Evolutionary conservation across 306 rosid genomes (phyloP), one percentile per base, ranked within the genome.

Genomic region (Urtica urens): DNA sequence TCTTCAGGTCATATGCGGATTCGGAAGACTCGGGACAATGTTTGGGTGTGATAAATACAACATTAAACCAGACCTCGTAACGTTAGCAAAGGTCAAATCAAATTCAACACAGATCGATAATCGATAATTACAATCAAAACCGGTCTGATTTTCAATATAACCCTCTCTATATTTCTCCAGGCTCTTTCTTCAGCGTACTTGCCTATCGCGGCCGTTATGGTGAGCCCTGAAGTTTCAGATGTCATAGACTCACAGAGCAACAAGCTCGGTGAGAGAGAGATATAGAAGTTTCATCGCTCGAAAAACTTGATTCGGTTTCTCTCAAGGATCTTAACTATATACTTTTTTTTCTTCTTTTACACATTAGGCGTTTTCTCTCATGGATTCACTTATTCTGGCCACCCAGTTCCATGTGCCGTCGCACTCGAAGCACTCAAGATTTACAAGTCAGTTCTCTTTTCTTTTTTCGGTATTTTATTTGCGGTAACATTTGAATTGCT

Each of bases 351-450:
- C 39, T 30, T 39, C 28, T 58, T 20, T 49, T 53, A 14, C 31
- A 35, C 48, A 46, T 19, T 66, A 85, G 99, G 95, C 53, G 0
- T n/a, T 7, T 85, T 85, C 69, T 71, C 87, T 61, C 99, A 85
- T 19, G 95, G 99, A 39, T 90, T 90, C 61, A 90, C 99, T 22
- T 85, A 81, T 76, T 90, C 94, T 55, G 99, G 99, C 37, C 95
- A 86, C 60, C 95, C 95, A 0, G 81, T 80, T 31, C 28, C 92
- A 18, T 85, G 93, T 67, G 95, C 84, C 0, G 99, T 90, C 50
- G 95, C 95, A 70, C 65, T 79, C 73, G 99, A 90, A 69, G 59
- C 99, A 25, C 77, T 90, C 46, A 90, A 77, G 74, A 79, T 90
- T 56, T 90, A 90, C 79, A 81, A 79, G 95, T 90, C 12, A 16